Evolutionary conservation across 805 yeast species (phyloP).

Genomic region (Wickerhamomyces strasburgensis): DNA sequence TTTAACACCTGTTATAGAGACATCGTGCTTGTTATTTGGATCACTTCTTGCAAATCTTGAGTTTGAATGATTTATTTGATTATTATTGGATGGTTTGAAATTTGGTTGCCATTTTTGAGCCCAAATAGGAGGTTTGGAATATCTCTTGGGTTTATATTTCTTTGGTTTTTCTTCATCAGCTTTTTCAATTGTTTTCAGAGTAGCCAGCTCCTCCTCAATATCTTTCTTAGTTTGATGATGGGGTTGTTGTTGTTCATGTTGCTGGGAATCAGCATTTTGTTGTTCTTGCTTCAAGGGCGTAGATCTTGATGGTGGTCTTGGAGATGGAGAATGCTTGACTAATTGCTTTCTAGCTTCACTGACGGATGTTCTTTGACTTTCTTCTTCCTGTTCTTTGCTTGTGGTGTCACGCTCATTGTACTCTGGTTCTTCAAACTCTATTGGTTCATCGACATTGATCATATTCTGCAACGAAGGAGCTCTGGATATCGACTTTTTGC

Average conservation of each 20-base stretch:
- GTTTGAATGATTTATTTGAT: slow-evolving; percentile 1
- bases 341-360: too few relatives aligned
- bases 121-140: slow-evolving; percentile 72
- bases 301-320: too few relatives aligned
- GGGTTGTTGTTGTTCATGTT: too few relatives aligned
- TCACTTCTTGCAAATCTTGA: neutral
- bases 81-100: slow-evolving; percentile 26
- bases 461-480: slow-evolving; percentile 16
- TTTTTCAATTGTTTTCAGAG: slow-evolving; percentile 19
- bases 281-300: too few relatives aligned
- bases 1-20: slow-evolving; percentile 61
- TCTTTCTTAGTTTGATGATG: too few relatives aligned
- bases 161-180: slow-evolving; percentile 5
- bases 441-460: slow-evolving; percentile 13
- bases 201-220: slow-evolving; percentile 8
- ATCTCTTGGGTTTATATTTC: slow-evolving; percentile 51
- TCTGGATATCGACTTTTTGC: slow-evolving; percentile 17
- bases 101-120: slow-evolving; percentile 68
- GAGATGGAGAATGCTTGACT: too few relatives aligned
- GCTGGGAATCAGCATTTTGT: too few relatives aligned
- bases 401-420: slow-evolving; percentile 6
- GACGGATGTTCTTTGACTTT: too few relatives aligned
- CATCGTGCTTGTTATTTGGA: slow-evolving; percentile 1
- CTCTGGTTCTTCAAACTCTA: slow-evolving; percentile 12
- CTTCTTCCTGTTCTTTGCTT: slow-evolving; percentile 1